Base-by-base conservation (phyloP, 2,329 filamentous ascomycete species). In the Colletotrichum eremochloae region DNA sequence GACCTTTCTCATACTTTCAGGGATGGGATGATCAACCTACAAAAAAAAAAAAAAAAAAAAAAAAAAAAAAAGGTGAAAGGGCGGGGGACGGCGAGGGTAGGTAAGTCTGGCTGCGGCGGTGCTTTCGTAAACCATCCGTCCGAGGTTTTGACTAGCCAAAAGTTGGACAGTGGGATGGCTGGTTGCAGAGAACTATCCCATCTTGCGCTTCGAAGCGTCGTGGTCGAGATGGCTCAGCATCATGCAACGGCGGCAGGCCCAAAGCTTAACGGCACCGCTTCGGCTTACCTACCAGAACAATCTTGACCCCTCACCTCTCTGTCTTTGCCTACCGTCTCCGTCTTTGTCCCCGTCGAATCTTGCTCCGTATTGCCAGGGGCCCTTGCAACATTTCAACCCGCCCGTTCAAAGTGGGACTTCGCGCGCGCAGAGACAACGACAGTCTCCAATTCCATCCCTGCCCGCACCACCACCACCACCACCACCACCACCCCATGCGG, bases 201-300 rank as follows among this genome's bases (percentile, higher is more conserved):
- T 65, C 55, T 65, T 18, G 48, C 53, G 6, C 55, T 56, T 48
- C n/a, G 33, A 53, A 60, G 46, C 70, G 66, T 69, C 66, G 70
- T 69, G 66, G 48, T 55, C 69, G 48, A 69, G 66, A 69, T 48
- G 70, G 70, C 69, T 72, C 70, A 70, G 70, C 66, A 64, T 72
- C 66, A 72, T 72, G 70, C 70, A 65, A 61, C 70, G 46, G 60
- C 70, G 53, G 55, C 70, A 61, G 33, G 46, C 33, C 48, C 66
- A 64, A 69, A 69, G 55, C 70, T 70, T 69, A 70, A 72, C 66
- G 70, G 70, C 60, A 42, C 66, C 70, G 70, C 66, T 29, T 69
- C 69, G 69, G 69, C 69, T 58, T 58, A n/a, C 33, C 33, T 36
- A 56, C 61, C 50, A 18, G 14, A 18, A 18, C 50, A 36, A 11